Evolutionary conservation across 2,329 filamentous ascomycete species (phyloP), one percentile per base, ranked within the genome.

Genomic region (Xylaria hypoxylon): DNA sequence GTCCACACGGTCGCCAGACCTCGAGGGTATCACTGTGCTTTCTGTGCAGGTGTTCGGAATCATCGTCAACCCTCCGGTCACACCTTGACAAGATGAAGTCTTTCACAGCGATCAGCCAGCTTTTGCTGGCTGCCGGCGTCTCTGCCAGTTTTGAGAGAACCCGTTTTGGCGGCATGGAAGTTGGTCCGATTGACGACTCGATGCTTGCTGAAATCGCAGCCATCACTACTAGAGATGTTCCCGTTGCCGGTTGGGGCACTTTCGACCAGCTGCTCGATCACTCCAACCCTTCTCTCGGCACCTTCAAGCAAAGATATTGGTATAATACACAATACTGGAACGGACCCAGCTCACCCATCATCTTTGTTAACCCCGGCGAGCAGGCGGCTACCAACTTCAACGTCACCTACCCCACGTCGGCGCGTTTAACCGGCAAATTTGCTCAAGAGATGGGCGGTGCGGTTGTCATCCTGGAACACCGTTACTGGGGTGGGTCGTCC

Each of bases 241-340:
- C 62, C 45, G 72, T 70, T 35, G 28, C 56, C 13, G 76, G 76
- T 59, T 75, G 71, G 71, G 74, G 73, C 55, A 75, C 72, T 24
- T 82, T 82, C 59, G 74, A 80, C 68, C 81, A 82, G 77, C 76
- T 80, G 38, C 70, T 82, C 52, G 79, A 82, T 71, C 81, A 82
- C 75, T 52, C 70, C 47, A 74, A 81, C 65, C 77, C 80, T n/a
- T 70, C 71, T 15, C 77, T 78, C 40, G 80, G 80, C 64, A 82
- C 80, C 42, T 82, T 82, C 65, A 69, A 73, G 69, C 80, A 82
- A 74, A 74, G 79, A 35, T 82, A 76, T 71, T 82, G 80, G 80
- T 82, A 77, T 59, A 78, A 76, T 59, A 73, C 77, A 15, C 68
- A 81, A 70, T 80, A 68, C 75, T 82, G 79, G 78, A 75, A 76